These are phyloP conservation scores for Lentinula edodes DNA, from an alignment of 768 basidiomycete genomes.

Conservation along the genomic window DNA sequence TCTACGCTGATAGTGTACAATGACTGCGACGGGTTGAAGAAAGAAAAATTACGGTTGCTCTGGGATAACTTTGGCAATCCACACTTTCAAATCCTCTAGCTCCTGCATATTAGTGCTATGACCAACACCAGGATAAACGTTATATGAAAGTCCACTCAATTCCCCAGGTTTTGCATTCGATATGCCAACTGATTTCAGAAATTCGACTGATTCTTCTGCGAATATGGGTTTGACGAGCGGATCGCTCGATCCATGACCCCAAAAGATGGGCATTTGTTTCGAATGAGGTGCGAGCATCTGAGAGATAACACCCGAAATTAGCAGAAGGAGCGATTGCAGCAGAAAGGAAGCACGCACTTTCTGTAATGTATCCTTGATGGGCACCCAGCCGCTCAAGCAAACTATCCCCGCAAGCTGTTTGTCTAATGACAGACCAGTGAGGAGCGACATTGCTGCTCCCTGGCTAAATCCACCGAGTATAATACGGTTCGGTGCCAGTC, in stretches of 20 bases:
- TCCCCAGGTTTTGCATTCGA: slow-evolving; percentile 29
- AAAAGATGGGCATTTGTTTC: slow-evolving; percentile 68
- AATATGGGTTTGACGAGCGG: slow-evolving; percentile 59
- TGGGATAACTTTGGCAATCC: slow-evolving; percentile 60
- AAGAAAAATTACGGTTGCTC: neutral
- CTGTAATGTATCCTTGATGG: slow-evolving; percentile 60
- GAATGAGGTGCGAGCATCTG: slow-evolving; percentile 62
- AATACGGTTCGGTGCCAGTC: slow-evolving; percentile 64
- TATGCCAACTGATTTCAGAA: slow-evolving; percentile 51
- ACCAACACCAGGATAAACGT: slow-evolving; percentile 58
- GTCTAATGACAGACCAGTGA: slow-evolving; percentile 65
- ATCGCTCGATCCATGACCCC: slow-evolving; percentile 80
- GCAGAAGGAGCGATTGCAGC: neutral
- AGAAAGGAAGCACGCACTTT: slow-evolving; percentile 37
- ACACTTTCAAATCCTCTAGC: slow-evolving; percentile 62
- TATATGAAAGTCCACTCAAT: slow-evolving; percentile 57
- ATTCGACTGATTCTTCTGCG: slow-evolving; percentile 49
- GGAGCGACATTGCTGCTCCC: slow-evolving; percentile 73
- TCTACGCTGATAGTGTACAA: too few relatives aligned
- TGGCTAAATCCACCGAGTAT: slow-evolving; percentile 89
- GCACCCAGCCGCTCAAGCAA: slow-evolving; percentile 77
- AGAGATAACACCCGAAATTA: slow-evolving; percentile 6
- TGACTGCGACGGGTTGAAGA: too few relatives aligned
- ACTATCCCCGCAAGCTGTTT: slow-evolving; percentile 68
- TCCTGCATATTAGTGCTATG: slow-evolving; percentile 66